Evolutionary conservation across 805 yeast genomes (phyloP).

Genomic region (Ogataea zsoltii): DNA sequence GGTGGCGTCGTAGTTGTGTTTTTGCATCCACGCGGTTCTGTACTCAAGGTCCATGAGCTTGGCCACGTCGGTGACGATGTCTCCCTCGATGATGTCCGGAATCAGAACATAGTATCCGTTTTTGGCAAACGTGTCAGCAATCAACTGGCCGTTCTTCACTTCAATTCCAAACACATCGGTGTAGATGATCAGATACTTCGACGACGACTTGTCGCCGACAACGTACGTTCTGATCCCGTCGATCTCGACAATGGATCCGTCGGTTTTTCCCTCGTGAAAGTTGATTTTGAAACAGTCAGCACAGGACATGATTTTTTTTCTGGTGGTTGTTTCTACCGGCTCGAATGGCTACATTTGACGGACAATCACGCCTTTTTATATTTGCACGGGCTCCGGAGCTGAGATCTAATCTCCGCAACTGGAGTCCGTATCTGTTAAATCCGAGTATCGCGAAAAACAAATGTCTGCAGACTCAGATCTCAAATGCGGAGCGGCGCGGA

Average conservation of each 20-base stretch:
- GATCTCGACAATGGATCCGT: slow-evolving; percentile 42
- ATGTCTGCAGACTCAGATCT: too few relatives aligned
- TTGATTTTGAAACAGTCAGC: slow-evolving; percentile 46
- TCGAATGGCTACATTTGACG: too few relatives aligned
- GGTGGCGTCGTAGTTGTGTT: slow-evolving; percentile 38
- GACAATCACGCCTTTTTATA: too few relatives aligned
- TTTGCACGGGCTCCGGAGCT: too few relatives aligned
- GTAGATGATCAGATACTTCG: slow-evolving; percentile 54
- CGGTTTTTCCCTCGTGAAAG: slow-evolving; percentile 51
- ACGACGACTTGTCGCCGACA: slow-evolving; percentile 42
- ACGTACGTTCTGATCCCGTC: slow-evolving; percentile 47
- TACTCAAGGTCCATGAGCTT: slow-evolving; percentile 19
- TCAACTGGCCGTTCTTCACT: slow-evolving; percentile 52
- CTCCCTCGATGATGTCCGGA: slow-evolving; percentile 67
- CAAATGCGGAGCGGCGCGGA: too few relatives aligned
- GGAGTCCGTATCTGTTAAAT: too few relatives aligned
- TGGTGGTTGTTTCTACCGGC: too few relatives aligned
- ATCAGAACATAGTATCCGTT: slow-evolving; percentile 60
- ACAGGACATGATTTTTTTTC: slow-evolving; percentile 42
- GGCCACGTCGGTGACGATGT: slow-evolving; percentile 37
- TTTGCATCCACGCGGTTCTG: slow-evolving; percentile 46
- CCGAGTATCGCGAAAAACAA: too few relatives aligned
- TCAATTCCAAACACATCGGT: slow-evolving; percentile 67
- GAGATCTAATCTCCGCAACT: too few relatives aligned
- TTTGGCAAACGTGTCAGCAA: slow-evolving; percentile 62